These are phyloP conservation scores for Claviceps sp. DNA, from an alignment of 2,329 filamentous ascomycete genomes.

Conservation along the genomic window DNA sequence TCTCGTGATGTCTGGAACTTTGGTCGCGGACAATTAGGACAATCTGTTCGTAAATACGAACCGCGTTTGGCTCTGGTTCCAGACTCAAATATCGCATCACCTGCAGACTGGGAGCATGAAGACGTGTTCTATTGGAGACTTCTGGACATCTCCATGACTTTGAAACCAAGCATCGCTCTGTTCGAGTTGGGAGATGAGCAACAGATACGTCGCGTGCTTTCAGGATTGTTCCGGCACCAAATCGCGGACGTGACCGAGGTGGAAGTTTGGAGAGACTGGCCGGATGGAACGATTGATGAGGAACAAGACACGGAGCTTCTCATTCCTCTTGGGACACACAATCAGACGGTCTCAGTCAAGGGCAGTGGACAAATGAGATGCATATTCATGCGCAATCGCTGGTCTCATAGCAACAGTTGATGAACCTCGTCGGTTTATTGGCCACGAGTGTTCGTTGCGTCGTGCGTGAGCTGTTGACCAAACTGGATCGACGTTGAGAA, in stretches of 20 bases:
- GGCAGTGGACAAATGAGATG: constrained; percentile 36
- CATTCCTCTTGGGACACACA: constrained; percentile 6
- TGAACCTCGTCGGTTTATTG: not conserved
- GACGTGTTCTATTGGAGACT: constrained; percentile 57
- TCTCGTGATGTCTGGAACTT: constrained; percentile 37
- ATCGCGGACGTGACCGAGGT: constrained; percentile 22
- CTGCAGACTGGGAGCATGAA: constrained; percentile 22
- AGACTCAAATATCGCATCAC: constrained; percentile 13
- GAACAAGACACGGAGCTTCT: constrained; percentile 15
- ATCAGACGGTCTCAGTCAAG: constrained; percentile 21
- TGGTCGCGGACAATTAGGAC: constrained; percentile 33
- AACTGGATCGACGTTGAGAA: too few relatives aligned
- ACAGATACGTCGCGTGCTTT: constrained; percentile 53
- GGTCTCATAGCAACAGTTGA: not conserved
- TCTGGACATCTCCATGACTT: constrained; percentile 35
- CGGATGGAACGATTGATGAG: constrained; percentile 25
- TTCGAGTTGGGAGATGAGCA: constrained; percentile 59
- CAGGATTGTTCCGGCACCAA: constrained; percentile 25
- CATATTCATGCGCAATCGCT: constrained; percentile 17
- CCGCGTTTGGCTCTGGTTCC: constrained; percentile 67
- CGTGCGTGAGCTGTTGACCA: too few relatives aligned
- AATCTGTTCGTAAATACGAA: constrained; percentile 73
- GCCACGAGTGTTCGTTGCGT: too few relatives aligned
- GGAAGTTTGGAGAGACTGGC: constrained; percentile 63
- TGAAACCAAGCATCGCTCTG: constrained; percentile 42